phyloP scores from a whole-genome alignment of 108 stramenopile genomes.

The Fistulifera pelliculosa region DNA sequence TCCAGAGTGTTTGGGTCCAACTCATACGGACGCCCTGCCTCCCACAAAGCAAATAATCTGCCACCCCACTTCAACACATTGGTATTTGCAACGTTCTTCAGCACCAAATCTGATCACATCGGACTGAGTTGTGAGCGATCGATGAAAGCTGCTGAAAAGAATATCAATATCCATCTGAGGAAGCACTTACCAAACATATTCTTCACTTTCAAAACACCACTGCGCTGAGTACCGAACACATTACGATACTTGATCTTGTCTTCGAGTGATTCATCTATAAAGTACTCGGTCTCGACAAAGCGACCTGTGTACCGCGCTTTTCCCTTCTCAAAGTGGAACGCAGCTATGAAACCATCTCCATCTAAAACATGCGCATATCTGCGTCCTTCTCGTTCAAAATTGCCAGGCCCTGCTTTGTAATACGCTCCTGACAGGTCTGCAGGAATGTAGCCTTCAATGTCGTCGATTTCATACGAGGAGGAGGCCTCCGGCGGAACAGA shows the following conservation, averaged over 20 bases:
- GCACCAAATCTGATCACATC: not conserved
- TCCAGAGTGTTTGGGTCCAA: conserved; percentile 37
- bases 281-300: conserved; percentile 35
- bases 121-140: too few species aligned
- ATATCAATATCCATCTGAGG: too few species aligned
- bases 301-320: conserved; percentile 24
- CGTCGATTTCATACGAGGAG: conserved; percentile 3
- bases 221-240: conserved; percentile 34
- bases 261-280: conserved; percentile 17
- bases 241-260: conserved; percentile 24
- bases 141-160: too few species aligned
- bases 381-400: conserved; percentile 30
- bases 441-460: conserved; percentile 17
- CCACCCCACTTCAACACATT: conserved; percentile 10
- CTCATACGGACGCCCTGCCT: conserved; percentile 32
- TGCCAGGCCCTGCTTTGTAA: too few species aligned
- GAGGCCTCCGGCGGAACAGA: too few species aligned
- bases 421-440: conserved; percentile 31
- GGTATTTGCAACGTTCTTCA: conserved; percentile 28
- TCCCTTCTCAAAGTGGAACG: conserved; percentile 12
- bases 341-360: conserved; percentile 28
- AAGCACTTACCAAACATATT: too few species aligned
- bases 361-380: conserved; percentile 17
- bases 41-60: conserved; percentile 39
- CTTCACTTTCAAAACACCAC: too few species aligned